phyloP scores from a whole-genome alignment of 192 early-diverging fungal species.

The Umbelopsis vinacea region DNA sequence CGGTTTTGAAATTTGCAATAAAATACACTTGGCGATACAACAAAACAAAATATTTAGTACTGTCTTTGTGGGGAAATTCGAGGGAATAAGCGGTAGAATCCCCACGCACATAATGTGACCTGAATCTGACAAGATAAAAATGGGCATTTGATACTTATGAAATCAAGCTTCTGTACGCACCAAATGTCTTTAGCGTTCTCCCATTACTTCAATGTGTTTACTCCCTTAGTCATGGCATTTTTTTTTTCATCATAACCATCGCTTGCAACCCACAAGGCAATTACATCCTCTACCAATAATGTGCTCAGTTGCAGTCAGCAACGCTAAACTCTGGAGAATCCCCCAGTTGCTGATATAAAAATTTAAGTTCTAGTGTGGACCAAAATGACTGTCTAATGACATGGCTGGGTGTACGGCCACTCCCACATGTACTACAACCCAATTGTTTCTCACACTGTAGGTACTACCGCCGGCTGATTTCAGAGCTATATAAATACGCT shows the following conservation, averaged over 20 bases:
- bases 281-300: background rate
- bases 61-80: no score
- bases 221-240: background rate
- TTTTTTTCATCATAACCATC: background rate
- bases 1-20: background rate
- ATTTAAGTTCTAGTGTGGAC: no score
- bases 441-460: no score
- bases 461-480: background rate
- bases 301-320: no score
- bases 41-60: no score
- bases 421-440: no score
- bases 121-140: background rate
- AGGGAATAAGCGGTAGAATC: no score
- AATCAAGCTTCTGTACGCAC: background rate
- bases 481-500: background rate
- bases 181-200: background rate
- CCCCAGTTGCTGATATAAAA: no score
- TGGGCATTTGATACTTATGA: conserved; percentile 3
- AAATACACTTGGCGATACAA: conserved; percentile 18
- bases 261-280: no score
- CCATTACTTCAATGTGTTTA: background rate
- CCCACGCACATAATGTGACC: background rate
- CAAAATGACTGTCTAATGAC: no score
- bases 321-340: no score
- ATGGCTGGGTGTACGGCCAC: no score